A percentile compares a stretch with the other conserved stretches of the same genome.
Evolutionary conservation across 257 asterid species (phyloP).

Genomic region (Solanum chiquidenum): DNA sequence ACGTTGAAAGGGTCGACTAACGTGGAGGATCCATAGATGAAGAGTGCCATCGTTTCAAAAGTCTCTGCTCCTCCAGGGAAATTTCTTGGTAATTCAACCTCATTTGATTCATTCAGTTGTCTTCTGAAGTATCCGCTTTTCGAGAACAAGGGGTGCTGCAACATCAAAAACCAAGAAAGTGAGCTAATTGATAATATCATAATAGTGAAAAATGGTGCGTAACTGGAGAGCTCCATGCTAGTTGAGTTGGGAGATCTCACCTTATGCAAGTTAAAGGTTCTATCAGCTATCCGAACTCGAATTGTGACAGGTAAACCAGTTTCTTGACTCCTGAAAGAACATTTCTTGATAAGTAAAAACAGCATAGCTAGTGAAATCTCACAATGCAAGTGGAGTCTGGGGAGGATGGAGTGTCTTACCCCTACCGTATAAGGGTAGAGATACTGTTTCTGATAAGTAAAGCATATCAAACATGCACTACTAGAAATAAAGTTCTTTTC

Average conservation of each 20-base stretch:
- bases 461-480: not conserved
- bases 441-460: not conserved
- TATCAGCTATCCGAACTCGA: conserved; percentile 36
- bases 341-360: not conserved
- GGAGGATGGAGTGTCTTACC: not conserved
- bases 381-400: not conserved
- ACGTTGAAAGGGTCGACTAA: conserved; percentile 50
- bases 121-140: conserved; percentile 59
- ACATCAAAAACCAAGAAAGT: not conserved
- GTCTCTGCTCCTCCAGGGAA: conserved; percentile 68
- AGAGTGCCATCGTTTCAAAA: conserved; percentile 57
- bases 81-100: conserved; percentile 35
- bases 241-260: conserved; percentile 11
- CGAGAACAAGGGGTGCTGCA: conserved; percentile 41
- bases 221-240: not conserved
- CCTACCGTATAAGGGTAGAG: not conserved
- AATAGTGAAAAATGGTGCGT: not conserved
- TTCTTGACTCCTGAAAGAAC: conserved; percentile 52
- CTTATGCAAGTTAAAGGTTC: conserved; percentile 64
- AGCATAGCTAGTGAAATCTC: not conserved
- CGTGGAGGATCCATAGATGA: conserved; percentile 60
- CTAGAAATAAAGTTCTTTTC: not conserved
- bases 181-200: not conserved
- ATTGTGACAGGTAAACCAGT: conserved; percentile 57
- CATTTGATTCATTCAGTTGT: conserved; percentile 39